phyloP scores from a whole-genome alignment of 352 stramenopile genomes.

The Globisporangium alternatum region DNA sequence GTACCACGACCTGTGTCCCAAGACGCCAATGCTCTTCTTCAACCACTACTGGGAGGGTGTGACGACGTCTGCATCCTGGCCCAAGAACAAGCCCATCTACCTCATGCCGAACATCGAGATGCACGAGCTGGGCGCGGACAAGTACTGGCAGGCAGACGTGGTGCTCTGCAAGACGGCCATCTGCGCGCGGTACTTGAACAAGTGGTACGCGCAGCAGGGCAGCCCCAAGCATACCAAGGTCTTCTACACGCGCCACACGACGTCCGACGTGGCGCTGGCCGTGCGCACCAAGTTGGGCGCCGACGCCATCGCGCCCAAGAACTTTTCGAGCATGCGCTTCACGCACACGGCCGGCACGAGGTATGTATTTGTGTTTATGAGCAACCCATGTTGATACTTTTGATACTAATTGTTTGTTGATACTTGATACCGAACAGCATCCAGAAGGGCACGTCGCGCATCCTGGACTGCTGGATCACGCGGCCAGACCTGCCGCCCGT shows the following conservation, averaged over 20 bases:
- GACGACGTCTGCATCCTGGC: slow-evolving; percentile 25
- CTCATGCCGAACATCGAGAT: slow-evolving; percentile 58
- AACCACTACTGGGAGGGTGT: slow-evolving; percentile 56
- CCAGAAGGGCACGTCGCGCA: slow-evolving; percentile 37
- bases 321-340: slow-evolving; percentile 39
- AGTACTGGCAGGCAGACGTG: slow-evolving; percentile 44
- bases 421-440: slow-evolving; percentile 18
- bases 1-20: slow-evolving; percentile 59
- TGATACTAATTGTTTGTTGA: too few relatives aligned
- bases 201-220: slow-evolving; percentile 49
- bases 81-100: slow-evolving; percentile 36
- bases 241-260: slow-evolving; percentile 55
- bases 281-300: slow-evolving; percentile 20
- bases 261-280: slow-evolving; percentile 37
- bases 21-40: slow-evolving; percentile 50
- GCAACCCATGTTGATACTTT: too few relatives aligned
- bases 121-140: slow-evolving; percentile 39
- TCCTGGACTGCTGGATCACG: slow-evolving; percentile 42
- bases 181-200: slow-evolving; percentile 34
- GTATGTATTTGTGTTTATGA: too few relatives aligned
- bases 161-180: slow-evolving; percentile 58
- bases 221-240: slow-evolving; percentile 29
- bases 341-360: slow-evolving; percentile 39
- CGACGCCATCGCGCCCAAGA: slow-evolving; percentile 22
- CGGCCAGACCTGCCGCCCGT: slow-evolving; percentile 31